Percentiles rank a stretch among this genome's conserved stretches.
Conservation (phyloP, 495 filamentous ascomycete species). For the Aspergillus indologenus region DNA sequence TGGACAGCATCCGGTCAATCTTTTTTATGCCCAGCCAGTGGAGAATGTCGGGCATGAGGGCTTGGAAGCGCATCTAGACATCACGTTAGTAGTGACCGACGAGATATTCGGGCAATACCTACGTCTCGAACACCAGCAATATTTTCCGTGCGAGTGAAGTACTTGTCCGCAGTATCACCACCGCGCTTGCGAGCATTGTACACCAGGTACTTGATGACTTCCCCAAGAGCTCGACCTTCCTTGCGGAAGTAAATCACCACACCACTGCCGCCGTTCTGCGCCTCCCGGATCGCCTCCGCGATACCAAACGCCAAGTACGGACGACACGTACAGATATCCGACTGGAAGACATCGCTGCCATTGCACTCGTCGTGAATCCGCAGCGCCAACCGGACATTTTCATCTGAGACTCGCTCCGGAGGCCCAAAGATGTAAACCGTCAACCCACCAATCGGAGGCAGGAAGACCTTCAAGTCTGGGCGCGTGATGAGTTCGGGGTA, state of each 20-base stretch:
- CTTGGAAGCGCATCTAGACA: constrained; percentile 89
- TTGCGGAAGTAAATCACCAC: constrained; percentile 99
- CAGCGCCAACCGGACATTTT: constrained; percentile 77
- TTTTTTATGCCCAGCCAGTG: constrained; percentile 99
- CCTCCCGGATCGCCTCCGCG: constrained; percentile 93
- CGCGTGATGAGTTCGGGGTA: constrained; percentile 92
- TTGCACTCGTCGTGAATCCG: constrained; percentile 98
- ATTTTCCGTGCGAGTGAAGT: constrained; percentile 95
- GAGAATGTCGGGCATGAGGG: constrained; percentile 97
- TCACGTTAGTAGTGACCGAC: not conserved
- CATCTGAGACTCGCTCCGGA: constrained; percentile 86
- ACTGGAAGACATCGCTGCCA: constrained; percentile 96
- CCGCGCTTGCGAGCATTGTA: constrained; percentile 89
- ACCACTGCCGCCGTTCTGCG: constrained; percentile 89
- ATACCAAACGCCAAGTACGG: constrained; percentile 97
- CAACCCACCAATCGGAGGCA: constrained; percentile 92
- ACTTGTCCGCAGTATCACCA: constrained; percentile 87
- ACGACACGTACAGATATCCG: constrained; percentile 96
- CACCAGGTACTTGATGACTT: constrained; percentile 95
- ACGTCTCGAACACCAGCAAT: constrained; percentile 87
- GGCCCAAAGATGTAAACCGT: constrained; percentile 98
- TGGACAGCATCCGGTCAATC: constrained; percentile 97
- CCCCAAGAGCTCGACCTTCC: constrained; percentile 91
- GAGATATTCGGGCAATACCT: constrained; percentile 10
- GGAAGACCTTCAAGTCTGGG: constrained; percentile 89